Conservation (phyloP, 352 stramenopile species). For the Phytophthora cactorum region DNA sequence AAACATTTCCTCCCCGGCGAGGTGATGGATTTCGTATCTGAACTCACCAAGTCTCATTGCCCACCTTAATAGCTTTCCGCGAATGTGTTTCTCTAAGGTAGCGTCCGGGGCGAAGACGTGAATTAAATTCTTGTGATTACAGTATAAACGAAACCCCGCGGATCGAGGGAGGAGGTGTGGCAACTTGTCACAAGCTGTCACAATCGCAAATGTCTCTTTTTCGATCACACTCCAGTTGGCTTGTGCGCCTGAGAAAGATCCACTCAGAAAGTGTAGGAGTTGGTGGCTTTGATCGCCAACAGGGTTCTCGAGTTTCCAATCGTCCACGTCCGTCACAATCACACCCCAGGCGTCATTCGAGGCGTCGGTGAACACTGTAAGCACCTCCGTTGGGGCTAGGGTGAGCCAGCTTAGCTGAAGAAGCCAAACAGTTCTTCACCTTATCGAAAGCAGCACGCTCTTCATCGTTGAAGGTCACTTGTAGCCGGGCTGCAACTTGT, state of each 20-base stretch:
- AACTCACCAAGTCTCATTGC: conserved; percentile 7
- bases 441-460: not conserved
- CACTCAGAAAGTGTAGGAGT: not conserved
- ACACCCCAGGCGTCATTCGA: not conserved
- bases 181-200: conserved; percentile 16
- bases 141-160: conserved; percentile 1
- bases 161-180: conserved; percentile 4
- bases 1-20: not conserved
- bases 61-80: conserved; percentile 5
- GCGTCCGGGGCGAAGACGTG: not conserved
- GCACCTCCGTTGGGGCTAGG: not conserved
- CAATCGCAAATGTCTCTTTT: conserved; percentile 22
- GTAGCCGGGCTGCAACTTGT: not conserved
- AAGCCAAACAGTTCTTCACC: conserved; percentile 1
- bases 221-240: conserved; percentile 15
- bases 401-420: conserved; percentile 1
- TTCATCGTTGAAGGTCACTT: not conserved
- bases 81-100: conserved; percentile 8
- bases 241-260: conserved; percentile 1
- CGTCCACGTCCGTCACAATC: conserved; percentile 9
- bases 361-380: conserved; percentile 10
- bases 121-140: conserved; percentile 1
- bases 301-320: not conserved
- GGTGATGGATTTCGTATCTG: conserved; percentile 9
- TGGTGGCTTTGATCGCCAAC: not conserved